Conservation (phyloP, 805 yeast species). For the Candida vaughaniae region DNA sequence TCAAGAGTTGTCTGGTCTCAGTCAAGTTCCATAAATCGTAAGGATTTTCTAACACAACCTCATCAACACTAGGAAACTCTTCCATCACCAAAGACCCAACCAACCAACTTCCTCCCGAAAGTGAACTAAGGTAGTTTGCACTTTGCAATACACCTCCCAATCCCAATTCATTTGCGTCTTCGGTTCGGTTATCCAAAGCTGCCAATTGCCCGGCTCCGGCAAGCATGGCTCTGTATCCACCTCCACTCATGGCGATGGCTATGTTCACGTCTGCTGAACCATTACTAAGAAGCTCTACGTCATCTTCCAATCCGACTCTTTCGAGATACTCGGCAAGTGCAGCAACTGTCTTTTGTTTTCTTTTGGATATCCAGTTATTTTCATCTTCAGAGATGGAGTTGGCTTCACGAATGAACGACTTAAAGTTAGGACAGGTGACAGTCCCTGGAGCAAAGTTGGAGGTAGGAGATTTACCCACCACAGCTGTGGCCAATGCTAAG, state of each 20-base stretch:
- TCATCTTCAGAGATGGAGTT: constrained; percentile 24
- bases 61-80: constrained; percentile 71
- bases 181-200: constrained; percentile 74
- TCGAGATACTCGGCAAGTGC: constrained; percentile 24
- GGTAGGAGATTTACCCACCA: constrained; percentile 19
- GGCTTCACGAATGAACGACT: constrained; percentile 25
- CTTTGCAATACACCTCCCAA: constrained; percentile 75
- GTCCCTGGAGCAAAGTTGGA: constrained; percentile 30
- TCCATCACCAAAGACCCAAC: constrained; percentile 66
- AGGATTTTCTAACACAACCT: constrained; percentile 39
- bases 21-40: constrained; percentile 38
- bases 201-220: constrained; percentile 81
- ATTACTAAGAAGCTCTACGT: constrained; percentile 18
- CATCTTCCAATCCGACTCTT: constrained; percentile 19
- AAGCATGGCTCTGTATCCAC: constrained; percentile 50
- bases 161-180: constrained; percentile 46
- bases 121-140: constrained; percentile 68
- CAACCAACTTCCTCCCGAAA: constrained; percentile 86
- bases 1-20: constrained; percentile 25
- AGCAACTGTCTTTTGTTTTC: constrained; percentile 22
- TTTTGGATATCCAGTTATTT: constrained; percentile 21
- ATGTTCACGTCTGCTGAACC: constrained; percentile 18
- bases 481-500: neutral
- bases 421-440: constrained; percentile 25
- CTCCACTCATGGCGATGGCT: constrained; percentile 41